Evolutionary conservation across 768 basidiomycete genomes (phyloP).

Genomic region (Pholiota microspora): DNA sequence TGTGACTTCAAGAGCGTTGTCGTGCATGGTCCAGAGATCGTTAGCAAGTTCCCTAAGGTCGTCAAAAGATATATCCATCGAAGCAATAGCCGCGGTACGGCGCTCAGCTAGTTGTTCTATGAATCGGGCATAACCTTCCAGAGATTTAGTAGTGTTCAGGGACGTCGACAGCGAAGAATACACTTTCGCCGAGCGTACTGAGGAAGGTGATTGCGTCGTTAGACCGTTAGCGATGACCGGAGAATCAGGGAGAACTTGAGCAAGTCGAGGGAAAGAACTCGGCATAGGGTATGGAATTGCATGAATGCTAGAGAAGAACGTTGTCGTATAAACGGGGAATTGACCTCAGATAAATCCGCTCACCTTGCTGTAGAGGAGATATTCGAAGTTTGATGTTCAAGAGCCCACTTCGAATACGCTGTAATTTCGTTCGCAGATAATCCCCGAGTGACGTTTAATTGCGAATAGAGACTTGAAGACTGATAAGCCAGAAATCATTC

Average conservation of each 20-base stretch:
- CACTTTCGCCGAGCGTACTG: slow-evolving; percentile 5
- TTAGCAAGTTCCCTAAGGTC: slow-evolving; percentile 56
- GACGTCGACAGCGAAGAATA: slow-evolving; percentile 49
- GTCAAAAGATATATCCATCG: slow-evolving; percentile 29
- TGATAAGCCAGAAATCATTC: slow-evolving; percentile 4
- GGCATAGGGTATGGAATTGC: slow-evolving; percentile 56
- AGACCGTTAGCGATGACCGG: not conserved
- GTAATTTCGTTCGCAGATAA: slow-evolving; percentile 37
- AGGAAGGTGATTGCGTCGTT: not conserved
- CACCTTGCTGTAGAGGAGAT: slow-evolving; percentile 37
- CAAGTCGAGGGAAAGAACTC: slow-evolving; percentile 52
- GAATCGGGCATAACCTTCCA: slow-evolving; percentile 52
- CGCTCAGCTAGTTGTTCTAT: slow-evolving; percentile 43
- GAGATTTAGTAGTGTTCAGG: slow-evolving; percentile 34
- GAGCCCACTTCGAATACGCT: slow-evolving; percentile 39
- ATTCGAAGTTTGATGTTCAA: slow-evolving; percentile 19
- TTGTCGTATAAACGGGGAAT: no score
- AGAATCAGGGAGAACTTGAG: slow-evolving; percentile 1
- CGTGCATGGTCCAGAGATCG: slow-evolving; percentile 59
- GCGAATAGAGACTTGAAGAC: slow-evolving; percentile 30
- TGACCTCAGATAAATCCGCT: slow-evolving; percentile 16
- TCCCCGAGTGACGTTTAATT: slow-evolving; percentile 60
- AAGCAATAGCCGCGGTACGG: slow-evolving; percentile 29
- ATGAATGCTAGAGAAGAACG: slow-evolving; percentile 37
- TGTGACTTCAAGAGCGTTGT: slow-evolving; percentile 30